Conservation (phyloP, 169 alveolate genomes). For the Toxoplasma gondii region DNA sequence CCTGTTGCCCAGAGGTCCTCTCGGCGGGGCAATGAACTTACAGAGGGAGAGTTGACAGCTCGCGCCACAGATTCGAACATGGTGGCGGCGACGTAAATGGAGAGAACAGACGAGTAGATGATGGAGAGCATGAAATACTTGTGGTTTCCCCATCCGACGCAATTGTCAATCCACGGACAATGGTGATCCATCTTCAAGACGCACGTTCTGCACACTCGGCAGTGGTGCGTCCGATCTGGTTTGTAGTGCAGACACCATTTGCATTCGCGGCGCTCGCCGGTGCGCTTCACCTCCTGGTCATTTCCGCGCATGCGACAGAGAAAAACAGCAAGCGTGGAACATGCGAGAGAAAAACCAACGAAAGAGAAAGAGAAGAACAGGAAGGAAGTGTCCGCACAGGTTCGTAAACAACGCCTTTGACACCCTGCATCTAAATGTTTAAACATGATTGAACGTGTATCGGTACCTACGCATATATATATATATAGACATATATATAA, state of each 20-base stretch:
- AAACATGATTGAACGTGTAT: too few relatives aligned
- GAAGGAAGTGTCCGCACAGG: not conserved
- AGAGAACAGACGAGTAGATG: constrained; percentile 78
- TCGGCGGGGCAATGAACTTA: not conserved
- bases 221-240: constrained; percentile 93
- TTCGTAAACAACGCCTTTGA: too few relatives aligned
- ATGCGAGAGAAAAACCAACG: not conserved
- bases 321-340: not conserved
- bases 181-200: constrained; percentile 91
- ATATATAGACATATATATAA: not conserved
- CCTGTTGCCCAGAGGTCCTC: too few relatives aligned
- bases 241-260: constrained; percentile 89
- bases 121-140: constrained; percentile 80
- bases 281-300: constrained; percentile 91
- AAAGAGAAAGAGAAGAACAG: too few relatives aligned
- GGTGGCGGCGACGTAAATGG: constrained; percentile 75
- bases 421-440: too few relatives aligned
- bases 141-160: constrained; percentile 89
- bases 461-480: not conserved
- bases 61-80: constrained; percentile 76
- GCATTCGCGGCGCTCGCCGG: constrained; percentile 89
- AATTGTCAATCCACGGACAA: constrained; percentile 90
- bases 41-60: constrained; percentile 44
- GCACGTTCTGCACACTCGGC: constrained; percentile 86
- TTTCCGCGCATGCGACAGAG: not conserved